phyloP scores from a whole-genome alignment of 257 asterid species.

The Vinca minor region DNA sequence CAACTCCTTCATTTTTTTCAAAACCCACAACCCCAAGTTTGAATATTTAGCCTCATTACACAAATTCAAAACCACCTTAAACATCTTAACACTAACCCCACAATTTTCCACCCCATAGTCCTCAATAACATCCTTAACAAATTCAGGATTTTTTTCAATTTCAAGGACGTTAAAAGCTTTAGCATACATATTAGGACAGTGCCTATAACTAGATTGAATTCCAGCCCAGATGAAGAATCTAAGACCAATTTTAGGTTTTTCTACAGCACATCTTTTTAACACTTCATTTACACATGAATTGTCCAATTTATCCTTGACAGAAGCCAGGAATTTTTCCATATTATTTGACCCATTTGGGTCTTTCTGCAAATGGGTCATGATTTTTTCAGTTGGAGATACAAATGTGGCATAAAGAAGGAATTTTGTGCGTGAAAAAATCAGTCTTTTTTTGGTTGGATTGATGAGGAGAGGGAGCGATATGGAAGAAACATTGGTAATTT shows the following conservation, averaged over 20 bases:
- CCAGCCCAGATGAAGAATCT: conserved; percentile 93
- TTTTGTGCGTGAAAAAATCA: conserved; percentile 13
- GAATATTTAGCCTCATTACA: conserved; percentile 72
- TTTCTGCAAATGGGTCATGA: conserved; percentile 40
- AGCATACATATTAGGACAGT: conserved; percentile 38
- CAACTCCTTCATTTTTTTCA: conserved; percentile 69
- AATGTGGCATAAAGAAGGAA: conserved; percentile 25
- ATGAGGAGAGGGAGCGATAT: conserved; percentile 22
- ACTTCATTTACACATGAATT: conserved; percentile 48
- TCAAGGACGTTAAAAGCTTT: conserved; percentile 55
- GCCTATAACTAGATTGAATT: conserved; percentile 55
- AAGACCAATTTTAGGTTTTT: conserved; percentile 55
- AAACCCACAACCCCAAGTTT: conserved; percentile 56
- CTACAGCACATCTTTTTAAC: conserved; percentile 39
- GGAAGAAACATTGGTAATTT: conserved; percentile 17
- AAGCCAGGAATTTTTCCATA: conserved; percentile 45
- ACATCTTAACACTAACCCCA: conserved; percentile 45
- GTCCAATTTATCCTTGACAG: conserved; percentile 44
- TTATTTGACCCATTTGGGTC: conserved; percentile 23
- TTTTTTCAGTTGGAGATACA: conserved; percentile 43
- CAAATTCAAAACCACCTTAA: conserved; percentile 61
- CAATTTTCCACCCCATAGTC: conserved; percentile 41
- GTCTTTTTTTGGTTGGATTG: conserved; percentile 19
- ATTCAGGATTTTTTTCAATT: conserved; percentile 36
- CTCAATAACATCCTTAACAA: conserved; percentile 46